Conservation (phyloP, 1,284 basidiomycete genomes). For the Boletellus deceptivus region DNA sequence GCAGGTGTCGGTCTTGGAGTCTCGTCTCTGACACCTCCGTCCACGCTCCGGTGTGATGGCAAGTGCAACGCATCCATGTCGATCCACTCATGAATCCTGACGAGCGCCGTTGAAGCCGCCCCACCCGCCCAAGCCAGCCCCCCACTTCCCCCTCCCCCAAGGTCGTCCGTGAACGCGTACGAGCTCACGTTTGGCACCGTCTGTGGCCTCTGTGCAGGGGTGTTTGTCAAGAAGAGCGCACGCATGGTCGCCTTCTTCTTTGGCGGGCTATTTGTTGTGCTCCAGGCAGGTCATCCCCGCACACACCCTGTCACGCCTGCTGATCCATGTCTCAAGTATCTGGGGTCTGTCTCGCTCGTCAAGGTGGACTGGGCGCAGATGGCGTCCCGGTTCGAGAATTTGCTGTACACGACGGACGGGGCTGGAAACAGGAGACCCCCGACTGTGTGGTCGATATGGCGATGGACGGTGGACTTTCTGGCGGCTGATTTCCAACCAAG, state of each 20-base stretch:
- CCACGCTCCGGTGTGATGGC: constrained; percentile 41
- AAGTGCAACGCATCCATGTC: constrained; percentile 5
- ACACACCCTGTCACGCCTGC: neutral
- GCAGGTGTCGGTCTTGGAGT: constrained; percentile 40
- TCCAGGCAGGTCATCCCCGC: constrained; percentile 62
- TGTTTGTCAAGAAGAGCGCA: constrained; percentile 94
- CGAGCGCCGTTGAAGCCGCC: constrained; percentile 12
- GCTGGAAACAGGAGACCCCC: constrained; percentile 55
- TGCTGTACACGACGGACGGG: constrained; percentile 66
- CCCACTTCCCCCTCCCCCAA: constrained; percentile 45
- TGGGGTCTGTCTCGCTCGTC: constrained; percentile 67
- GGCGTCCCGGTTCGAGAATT: constrained; percentile 65
- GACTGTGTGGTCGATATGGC: constrained; percentile 65
- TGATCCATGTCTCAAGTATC: constrained; percentile 54
- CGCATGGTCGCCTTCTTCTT: constrained; percentile 81
- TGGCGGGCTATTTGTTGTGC: constrained; percentile 82
- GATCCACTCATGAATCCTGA: constrained; percentile 6
- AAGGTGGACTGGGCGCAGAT: constrained; percentile 76
- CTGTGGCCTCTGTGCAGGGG: constrained; percentile 84
- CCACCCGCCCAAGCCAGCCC: constrained; percentile 5
- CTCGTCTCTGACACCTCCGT: constrained; percentile 23
- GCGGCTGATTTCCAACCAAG: constrained; percentile 90
- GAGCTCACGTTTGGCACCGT: constrained; percentile 88
- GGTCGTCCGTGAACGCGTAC: constrained; percentile 73
- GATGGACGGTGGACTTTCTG: constrained; percentile 79